Base-by-base conservation (phyloP, 805 yeast species). In the Ogataea naganishii region DNA sequence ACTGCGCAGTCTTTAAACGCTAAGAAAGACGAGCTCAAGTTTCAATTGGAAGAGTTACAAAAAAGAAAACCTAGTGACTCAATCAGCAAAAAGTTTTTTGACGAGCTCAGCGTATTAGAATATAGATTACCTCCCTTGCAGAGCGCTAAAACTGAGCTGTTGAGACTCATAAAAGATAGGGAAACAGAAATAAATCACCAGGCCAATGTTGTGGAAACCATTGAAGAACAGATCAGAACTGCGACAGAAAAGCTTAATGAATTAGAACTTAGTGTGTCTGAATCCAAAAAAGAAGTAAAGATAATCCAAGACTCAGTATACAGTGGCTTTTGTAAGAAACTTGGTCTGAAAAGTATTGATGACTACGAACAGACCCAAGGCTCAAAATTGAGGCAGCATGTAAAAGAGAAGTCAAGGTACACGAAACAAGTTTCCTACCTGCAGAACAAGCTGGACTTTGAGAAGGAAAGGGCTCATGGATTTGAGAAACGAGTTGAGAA, bases 341-440 rank as follows among this genome's bases (percentile, higher is more conserved):
- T 77, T 30, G 73, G 74, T 0, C 72, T 84, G 41, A 49, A 56
- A 6, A 53, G 53, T 37, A 72, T 85, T 23, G 61, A 66, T 27
- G 85, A 79, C 20, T 86, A 80, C 48, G 96, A 86, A 49, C 60
- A 59, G 25, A 60, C 71, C 9, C 81, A 78, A 32, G 88, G 89
- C 5, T 59, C 71, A 4, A 53, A 68, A 4, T 45, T 70, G 29
- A 62, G 81, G 45, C 62, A 63, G 19, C 71, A 72, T 30, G 62
- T 76, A 2, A 73, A 71, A 35, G 84, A 80, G 45, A 60, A 75
- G 26, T 64, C 80, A 1, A 74, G 74, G 38, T 69, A 70, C 34
- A 59, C 71, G 23, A 75, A 74, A 35, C 80, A 81, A 32, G 67
- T 80, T 12, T 54, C 77, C 11, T 66, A 72, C 6, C 52, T 83